Conservation (phyloP, 2,329 filamentous ascomycete genomes). For the Clonostachys solani region DNA sequence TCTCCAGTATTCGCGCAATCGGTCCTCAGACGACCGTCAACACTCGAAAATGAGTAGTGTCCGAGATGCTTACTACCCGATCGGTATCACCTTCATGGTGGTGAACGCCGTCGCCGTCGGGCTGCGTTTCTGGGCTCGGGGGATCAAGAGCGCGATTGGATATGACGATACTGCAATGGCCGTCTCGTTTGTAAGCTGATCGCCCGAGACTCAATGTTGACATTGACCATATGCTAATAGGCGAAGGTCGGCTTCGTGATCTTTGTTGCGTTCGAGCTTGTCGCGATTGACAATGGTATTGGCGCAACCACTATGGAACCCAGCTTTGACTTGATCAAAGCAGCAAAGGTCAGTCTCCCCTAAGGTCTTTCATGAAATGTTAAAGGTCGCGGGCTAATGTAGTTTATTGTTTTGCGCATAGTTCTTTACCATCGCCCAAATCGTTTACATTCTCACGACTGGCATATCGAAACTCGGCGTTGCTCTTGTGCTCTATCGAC, state of each 20-base stretch:
- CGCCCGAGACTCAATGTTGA: too few relatives aligned
- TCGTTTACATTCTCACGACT: conserved; percentile 1
- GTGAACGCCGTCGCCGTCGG: neutral
- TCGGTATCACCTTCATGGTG: neutral
- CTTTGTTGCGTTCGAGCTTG: conserved; percentile 1
- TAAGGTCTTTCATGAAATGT: too few relatives aligned
- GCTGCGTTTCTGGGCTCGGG: neutral
- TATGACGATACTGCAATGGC: too few relatives aligned
- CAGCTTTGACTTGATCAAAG: too few relatives aligned
- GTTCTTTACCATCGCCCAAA: conserved; percentile 1
- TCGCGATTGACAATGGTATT: conserved; percentile 1
- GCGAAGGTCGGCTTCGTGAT: neutral
- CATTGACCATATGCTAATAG: neutral
- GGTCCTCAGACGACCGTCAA: too few relatives aligned
- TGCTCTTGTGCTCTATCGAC: neutral
- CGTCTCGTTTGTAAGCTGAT: too few relatives aligned
- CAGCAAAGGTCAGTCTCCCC: too few relatives aligned
- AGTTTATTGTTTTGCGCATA: neutral
- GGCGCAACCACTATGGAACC: neutral
- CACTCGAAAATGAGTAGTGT: neutral
- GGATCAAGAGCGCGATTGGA: too few relatives aligned
- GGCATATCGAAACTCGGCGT: conserved; percentile 1
- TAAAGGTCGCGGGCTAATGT: too few relatives aligned
- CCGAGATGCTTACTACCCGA: neutral
- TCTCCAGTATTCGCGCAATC: too few relatives aligned